Evolutionary conservation across 139 green algal species (phyloP).

Genomic region (Monoraphidium neglectum): DNA sequence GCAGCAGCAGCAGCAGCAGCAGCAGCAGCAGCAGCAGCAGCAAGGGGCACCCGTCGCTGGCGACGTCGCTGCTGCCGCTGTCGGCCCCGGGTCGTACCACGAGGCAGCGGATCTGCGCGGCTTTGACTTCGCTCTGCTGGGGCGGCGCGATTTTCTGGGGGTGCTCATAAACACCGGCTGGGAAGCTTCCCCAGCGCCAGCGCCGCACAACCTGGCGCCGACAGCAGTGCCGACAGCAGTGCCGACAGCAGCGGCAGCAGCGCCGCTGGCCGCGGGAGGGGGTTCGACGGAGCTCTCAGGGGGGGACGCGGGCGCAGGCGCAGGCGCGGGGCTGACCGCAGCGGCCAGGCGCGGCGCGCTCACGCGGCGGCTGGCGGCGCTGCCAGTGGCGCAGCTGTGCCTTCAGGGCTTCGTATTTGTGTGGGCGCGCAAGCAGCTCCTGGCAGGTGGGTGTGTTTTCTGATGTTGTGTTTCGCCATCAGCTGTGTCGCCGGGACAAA

Average conservation of each 20-base stretch:
- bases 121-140: constrained; percentile 29
- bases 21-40: not conserved
- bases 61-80: constrained; percentile 1
- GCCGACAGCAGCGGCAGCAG: not conserved
- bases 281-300: not conserved
- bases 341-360: not conserved
- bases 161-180: constrained; percentile 74
- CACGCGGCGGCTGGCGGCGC: constrained; percentile 34
- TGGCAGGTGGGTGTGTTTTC: constrained; percentile 41
- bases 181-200: constrained; percentile 30
- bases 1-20: not conserved
- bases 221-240: not conserved
- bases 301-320: too few relatives aligned
- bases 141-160: constrained; percentile 37
- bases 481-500: too few relatives aligned
- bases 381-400: constrained; percentile 73
- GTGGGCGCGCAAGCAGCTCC: constrained; percentile 73
- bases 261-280: not conserved
- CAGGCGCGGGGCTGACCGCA: not conserved
- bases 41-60: too few relatives aligned
- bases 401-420: constrained; percentile 89
- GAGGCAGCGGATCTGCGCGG: not conserved
- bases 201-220: not conserved
- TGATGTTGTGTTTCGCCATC: too few relatives aligned
- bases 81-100: constrained; percentile 13